phyloP scores from a whole-genome alignment of 768 basidiomycete genomes.

The Porphyrellus cyaneotinctus region DNA sequence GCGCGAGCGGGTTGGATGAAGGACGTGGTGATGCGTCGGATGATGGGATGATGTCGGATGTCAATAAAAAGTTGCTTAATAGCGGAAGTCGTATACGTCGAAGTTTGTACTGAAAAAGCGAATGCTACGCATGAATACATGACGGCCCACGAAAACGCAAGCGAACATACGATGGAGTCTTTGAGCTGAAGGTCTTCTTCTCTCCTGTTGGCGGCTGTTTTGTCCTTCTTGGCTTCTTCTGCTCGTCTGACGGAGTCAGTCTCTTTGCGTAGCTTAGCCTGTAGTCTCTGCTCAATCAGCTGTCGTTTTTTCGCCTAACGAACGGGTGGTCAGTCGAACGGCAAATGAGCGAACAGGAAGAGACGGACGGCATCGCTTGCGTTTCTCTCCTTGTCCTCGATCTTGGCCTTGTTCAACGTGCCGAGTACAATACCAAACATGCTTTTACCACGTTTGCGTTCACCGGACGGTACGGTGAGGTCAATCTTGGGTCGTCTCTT shows the following conservation, averaged over 20 bases:
- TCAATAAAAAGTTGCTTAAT: conserved; percentile 70
- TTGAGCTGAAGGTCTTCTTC: conserved; percentile 81
- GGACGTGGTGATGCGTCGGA: conserved; percentile 31
- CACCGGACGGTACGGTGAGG: conserved; percentile 49
- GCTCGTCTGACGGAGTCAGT: conserved; percentile 81
- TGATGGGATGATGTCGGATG: conserved; percentile 60
- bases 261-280: conserved; percentile 79
- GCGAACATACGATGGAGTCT: conserved; percentile 67
- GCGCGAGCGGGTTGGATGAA: conserved; percentile 37
- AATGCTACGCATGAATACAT: neutral
- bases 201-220: conserved; percentile 66
- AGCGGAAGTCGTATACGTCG: conserved; percentile 68
- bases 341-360: neutral
- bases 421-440: conserved; percentile 84
- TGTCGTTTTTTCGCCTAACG: conserved; percentile 78
- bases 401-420: conserved; percentile 84
- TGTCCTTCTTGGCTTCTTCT: conserved; percentile 85
- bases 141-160: neutral
- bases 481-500: conserved; percentile 76
- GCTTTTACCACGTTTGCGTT: conserved; percentile 80
- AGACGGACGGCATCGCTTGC: conserved; percentile 74
- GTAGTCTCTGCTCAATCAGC: conserved; percentile 78
- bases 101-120: conserved; percentile 58
- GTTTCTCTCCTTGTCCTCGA: conserved; percentile 78
- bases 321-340: conserved; percentile 6